These are phyloP conservation scores for Kalmanozyma brasiliensis DNA, from an alignment of 1,284 basidiomycete genomes.

Conservation along the genomic window DNA sequence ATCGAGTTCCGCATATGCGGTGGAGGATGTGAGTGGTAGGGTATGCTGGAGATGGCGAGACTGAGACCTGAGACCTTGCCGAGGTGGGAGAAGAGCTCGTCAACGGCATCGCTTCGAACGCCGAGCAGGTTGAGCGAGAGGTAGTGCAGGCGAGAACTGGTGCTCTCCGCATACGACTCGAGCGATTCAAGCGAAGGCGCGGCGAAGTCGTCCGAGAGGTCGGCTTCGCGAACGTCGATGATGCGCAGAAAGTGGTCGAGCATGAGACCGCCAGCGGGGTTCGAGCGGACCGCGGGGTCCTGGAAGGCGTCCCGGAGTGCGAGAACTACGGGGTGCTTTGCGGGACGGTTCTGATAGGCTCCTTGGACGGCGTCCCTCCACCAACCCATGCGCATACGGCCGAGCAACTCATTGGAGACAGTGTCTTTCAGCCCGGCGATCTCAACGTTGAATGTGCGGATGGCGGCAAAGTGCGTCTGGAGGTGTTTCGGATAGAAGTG, in stretches of 20 bases:
- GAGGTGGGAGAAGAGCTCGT: conserved; percentile 65
- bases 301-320: conserved; percentile 60
- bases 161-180: conserved; percentile 62
- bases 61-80: conserved; percentile 64
- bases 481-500: conserved; percentile 58
- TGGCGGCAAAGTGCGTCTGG: conserved; percentile 62
- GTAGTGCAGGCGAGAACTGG: conserved; percentile 59
- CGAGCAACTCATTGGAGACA: conserved; percentile 64
- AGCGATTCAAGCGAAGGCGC: conserved; percentile 58
- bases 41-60: conserved; percentile 53
- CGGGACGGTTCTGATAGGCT: conserved; percentile 57
- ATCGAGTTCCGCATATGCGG: conserved; percentile 52
- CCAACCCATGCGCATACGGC: conserved; percentile 64
- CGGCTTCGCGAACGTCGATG: conserved; percentile 63
- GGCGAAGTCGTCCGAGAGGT: conserved; percentile 53
- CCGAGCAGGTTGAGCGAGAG: conserved; percentile 60
- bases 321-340: conserved; percentile 61
- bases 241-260: conserved; percentile 65
- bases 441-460: conserved; percentile 64
- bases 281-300: conserved; percentile 51
- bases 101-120: conserved; percentile 37
- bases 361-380: conserved; percentile 64
- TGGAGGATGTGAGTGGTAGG: conserved; percentile 60
- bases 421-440: conserved; percentile 59
- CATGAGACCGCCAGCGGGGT: conserved; percentile 54